Percentiles rank a stretch among this genome's conserved stretches.
Evolutionary conservation across 768 basidiomycete species (phyloP).

Genomic region (Cystofilobasidium bisporidii): DNA sequence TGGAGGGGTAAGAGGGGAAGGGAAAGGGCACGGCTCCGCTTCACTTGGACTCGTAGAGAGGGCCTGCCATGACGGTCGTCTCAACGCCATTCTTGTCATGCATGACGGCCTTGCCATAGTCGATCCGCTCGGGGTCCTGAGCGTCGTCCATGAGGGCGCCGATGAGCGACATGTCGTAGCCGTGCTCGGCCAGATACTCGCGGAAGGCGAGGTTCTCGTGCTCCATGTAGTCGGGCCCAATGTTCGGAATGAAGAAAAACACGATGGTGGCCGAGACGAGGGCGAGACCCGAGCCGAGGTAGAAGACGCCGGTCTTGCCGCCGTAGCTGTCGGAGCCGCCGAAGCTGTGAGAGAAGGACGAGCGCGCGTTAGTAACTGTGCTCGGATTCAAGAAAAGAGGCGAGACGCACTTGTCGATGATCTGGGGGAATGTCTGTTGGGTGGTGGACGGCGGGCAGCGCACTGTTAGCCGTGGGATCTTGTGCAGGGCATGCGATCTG

Average conservation of each 20-base stretch:
- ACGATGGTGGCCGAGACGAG: slow-evolving; percentile 65
- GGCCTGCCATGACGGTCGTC: background rate
- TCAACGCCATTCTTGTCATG: background rate
- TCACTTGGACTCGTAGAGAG: slow-evolving; percentile 3
- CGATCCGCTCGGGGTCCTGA: slow-evolving; percentile 6
- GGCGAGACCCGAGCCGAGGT: slow-evolving; percentile 50
- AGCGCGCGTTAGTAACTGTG: too few relatives aligned
- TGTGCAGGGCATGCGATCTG: too few relatives aligned
- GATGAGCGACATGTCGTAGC: slow-evolving; percentile 69
- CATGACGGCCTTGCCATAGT: background rate
- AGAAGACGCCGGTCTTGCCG: slow-evolving; percentile 30
- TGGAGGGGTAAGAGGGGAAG: too few relatives aligned
- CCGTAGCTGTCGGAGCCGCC: slow-evolving; percentile 17
- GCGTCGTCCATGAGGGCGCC: slow-evolving; percentile 40
- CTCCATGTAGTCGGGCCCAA: slow-evolving; percentile 43
- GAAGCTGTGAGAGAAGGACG: background rate
- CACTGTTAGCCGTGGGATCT: slow-evolving; percentile 8
- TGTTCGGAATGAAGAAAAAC: slow-evolving; percentile 61
- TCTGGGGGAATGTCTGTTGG: background rate
- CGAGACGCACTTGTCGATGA: too few relatives aligned
- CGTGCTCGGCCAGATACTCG: slow-evolving; percentile 64
- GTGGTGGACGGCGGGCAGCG: slow-evolving; percentile 22
- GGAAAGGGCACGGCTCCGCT: background rate
- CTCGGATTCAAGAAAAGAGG: too few relatives aligned
- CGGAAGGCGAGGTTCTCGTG: slow-evolving; percentile 55